These are phyloP conservation scores for Debaryomyces sp. DNA, from an alignment of 1,139 yeast genomes.

Conservation along the genomic window DNA sequence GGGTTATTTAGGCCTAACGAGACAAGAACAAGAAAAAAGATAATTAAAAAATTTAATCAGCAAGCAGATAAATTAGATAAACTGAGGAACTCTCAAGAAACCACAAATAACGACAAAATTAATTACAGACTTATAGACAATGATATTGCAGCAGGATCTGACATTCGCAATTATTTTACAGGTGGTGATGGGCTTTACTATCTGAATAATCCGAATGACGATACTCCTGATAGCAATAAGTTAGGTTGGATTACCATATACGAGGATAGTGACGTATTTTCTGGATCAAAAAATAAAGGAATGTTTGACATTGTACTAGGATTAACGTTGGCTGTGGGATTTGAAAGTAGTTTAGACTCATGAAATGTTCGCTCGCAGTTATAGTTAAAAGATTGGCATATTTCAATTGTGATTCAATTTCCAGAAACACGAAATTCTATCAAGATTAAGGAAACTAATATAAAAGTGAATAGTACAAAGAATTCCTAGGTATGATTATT, in stretches of 20 bases:
- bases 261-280: conserved; percentile 41
- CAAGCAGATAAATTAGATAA: conserved; percentile 13
- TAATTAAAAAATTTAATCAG: conserved; percentile 30
- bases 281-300: conserved; percentile 30
- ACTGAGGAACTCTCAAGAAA: conserved; percentile 7
- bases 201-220: conserved; percentile 51
- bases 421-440: not conserved
- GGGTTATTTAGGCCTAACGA: conserved; percentile 60
- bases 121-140: conserved; percentile 17
- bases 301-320: conserved; percentile 60
- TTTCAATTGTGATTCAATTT: not conserved
- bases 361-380: not conserved
- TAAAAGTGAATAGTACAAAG: not conserved
- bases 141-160: conserved; percentile 35
- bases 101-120: conserved; percentile 7
- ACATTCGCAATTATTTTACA: conserved; percentile 38
- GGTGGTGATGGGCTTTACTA: conserved; percentile 61
- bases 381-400: not conserved
- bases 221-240: conserved; percentile 59
- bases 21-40: conserved; percentile 40
- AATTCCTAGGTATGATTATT: not conserved
- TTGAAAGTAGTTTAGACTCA: conserved; percentile 29
- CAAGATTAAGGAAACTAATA: not conserved
- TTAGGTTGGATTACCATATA: conserved; percentile 67
- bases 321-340: conserved; percentile 55